Percentiles rank a stretch among this genome's conserved stretches.
phyloP scores from a whole-genome alignment of 2,329 filamentous ascomycete species.

The Graphilbum fragrans region DNA sequence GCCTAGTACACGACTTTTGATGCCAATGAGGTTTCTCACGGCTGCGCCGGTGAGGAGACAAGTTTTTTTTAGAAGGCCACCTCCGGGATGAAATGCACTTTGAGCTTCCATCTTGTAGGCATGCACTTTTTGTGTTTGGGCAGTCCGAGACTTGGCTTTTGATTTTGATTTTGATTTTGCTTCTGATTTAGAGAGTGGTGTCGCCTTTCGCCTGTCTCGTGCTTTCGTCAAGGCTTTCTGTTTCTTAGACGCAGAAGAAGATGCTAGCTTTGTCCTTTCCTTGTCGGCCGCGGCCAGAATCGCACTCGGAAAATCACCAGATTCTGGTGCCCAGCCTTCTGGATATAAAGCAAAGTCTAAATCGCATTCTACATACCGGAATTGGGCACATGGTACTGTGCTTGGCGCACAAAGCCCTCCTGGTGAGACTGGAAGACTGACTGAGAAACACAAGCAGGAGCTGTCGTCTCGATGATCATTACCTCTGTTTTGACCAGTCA shows the following conservation, averaged over 20 bases:
- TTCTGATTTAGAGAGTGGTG: no score
- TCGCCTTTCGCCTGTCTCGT: no score
- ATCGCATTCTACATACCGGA: constrained; percentile 6
- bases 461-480: neutral
- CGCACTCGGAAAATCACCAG: no score
- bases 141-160: neutral
- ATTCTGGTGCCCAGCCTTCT: neutral
- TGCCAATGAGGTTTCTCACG: constrained; percentile 4
- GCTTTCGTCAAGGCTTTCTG: no score
- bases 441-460: constrained; percentile 1
- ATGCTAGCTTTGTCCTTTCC: no score
- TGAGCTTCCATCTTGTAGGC: neutral
- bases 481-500: neutral
- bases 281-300: no score
- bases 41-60: constrained; percentile 2
- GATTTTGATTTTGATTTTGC: neutral
- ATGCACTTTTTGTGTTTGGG: neutral
- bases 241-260: no score
- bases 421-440: constrained; percentile 5
- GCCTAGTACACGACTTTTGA: constrained; percentile 1
- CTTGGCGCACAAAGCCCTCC: constrained; percentile 6
- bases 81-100: neutral
- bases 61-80: neutral
- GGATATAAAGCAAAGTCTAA: constrained; percentile 3
- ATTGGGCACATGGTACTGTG: constrained; percentile 7